These are phyloP conservation scores for Mycena leptocephala DNA, from an alignment of 768 basidiomycete genomes.

Conservation along the genomic window DNA sequence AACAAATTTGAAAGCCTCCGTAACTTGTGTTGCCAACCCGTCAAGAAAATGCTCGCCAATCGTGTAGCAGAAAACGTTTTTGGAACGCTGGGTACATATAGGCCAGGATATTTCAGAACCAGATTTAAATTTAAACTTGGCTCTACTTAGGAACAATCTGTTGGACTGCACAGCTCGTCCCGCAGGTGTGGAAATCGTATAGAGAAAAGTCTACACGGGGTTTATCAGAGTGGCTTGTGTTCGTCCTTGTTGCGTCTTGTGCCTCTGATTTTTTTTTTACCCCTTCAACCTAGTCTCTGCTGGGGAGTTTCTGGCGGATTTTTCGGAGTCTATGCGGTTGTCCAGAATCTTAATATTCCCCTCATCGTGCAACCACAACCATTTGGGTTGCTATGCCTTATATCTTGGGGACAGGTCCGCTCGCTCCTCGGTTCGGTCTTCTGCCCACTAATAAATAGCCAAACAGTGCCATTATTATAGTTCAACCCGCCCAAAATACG, in stretches of 20 bases:
- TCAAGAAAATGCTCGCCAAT: conserved; percentile 61
- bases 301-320: conserved; percentile 76
- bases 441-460: conserved; percentile 12
- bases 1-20: neutral
- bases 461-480: conserved; percentile 80
- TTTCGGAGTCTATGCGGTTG: conserved; percentile 77
- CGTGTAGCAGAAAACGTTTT: conserved; percentile 76
- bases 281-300: conserved; percentile 61
- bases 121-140: neutral
- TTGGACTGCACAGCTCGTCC: conserved; percentile 79
- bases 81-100: conserved; percentile 75
- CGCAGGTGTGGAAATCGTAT: conserved; percentile 84
- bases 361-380: conserved; percentile 79
- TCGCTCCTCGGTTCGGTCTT: neutral
- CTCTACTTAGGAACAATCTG: conserved; percentile 68
- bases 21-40: neutral
- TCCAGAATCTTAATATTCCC: conserved; percentile 80
- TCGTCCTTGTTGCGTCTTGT: conserved; percentile 31
- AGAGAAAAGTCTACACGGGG: conserved; percentile 78
- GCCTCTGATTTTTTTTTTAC: neutral
- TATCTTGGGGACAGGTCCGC: conserved; percentile 80
- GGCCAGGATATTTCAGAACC: neutral
- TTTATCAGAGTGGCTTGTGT: conserved; percentile 79
- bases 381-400: conserved; percentile 71
- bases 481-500: conserved; percentile 53